A percentile compares a stretch with the other conserved stretches of the same genome.
phyloP scores from a whole-genome alignment of 257 asterid species.

The Solanum infundibuliforme region DNA sequence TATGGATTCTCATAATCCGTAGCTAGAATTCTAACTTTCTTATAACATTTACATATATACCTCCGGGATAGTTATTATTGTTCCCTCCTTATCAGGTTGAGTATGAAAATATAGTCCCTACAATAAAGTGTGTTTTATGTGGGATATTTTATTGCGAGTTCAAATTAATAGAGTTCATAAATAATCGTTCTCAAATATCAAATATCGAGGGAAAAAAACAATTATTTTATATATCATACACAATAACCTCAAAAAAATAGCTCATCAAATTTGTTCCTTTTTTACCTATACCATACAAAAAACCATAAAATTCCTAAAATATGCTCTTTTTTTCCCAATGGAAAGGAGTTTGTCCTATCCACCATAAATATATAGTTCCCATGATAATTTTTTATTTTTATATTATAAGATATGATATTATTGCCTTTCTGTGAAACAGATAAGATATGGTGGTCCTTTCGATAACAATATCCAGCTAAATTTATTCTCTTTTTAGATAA shows the following conservation, averaged over 20 bases:
- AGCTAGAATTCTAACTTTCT: not conserved
- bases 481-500: not conserved
- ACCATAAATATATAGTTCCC: not conserved
- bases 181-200: not conserved
- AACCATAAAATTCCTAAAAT: not conserved
- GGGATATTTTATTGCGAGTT: not conserved
- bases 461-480: not conserved
- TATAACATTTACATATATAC: not conserved
- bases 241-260: not conserved
- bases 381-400: not conserved
- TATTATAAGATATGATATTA: not conserved
- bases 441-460: not conserved
- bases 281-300: not conserved
- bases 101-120: not conserved
- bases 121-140: not conserved
- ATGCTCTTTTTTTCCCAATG: not conserved
- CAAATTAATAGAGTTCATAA: not conserved
- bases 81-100: not conserved
- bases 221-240: not conserved
- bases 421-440: not conserved
- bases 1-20: not conserved
- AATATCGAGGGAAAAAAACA: fast-evolving
- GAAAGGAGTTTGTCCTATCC: not conserved
- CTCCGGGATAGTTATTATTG: not conserved
- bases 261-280: not conserved